Conservation (phyloP, 1,139 yeast species). For the Yamadazyma mexicana region DNA sequence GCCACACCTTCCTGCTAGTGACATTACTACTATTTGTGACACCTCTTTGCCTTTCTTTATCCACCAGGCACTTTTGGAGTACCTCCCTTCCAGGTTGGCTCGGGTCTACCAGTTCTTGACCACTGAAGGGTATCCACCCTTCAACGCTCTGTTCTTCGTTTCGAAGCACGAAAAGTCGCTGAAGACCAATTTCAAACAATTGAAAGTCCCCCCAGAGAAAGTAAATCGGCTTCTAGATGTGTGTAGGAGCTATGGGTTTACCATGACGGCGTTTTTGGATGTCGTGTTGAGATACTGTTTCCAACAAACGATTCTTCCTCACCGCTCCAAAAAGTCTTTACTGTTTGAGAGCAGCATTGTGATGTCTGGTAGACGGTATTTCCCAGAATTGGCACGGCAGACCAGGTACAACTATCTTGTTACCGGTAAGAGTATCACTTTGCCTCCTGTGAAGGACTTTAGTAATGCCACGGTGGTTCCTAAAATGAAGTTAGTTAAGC, state of each 20-base stretch:
- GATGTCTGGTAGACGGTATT: constrained; percentile 28
- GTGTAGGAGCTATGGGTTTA: constrained; percentile 18
- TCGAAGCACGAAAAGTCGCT: constrained; percentile 12
- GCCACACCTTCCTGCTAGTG: constrained; percentile 11
- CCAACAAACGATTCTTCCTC: constrained; percentile 21
- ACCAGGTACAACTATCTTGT: constrained; percentile 22
- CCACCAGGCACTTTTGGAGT: neutral
- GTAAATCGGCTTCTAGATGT: constrained; percentile 12
- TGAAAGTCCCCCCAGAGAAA: constrained; percentile 15
- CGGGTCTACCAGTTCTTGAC: constrained; percentile 4
- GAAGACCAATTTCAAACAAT: constrained; percentile 15
- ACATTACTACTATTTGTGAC: constrained; percentile 6
- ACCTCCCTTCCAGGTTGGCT: constrained; percentile 6
- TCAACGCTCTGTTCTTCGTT: constrained; percentile 18
- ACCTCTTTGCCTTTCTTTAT: neutral
- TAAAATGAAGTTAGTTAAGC: constrained; percentile 7
- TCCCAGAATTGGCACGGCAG: constrained; percentile 14
- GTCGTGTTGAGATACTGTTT: constrained; percentile 20
- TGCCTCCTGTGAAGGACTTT: constrained; percentile 16
- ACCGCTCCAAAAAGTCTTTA: neutral
- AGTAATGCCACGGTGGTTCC: constrained; percentile 4
- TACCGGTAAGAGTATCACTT: constrained; percentile 10
- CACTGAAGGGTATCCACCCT: constrained; percentile 14
- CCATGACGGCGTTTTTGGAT: constrained; percentile 28
- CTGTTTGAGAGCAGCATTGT: constrained; percentile 13